phyloP scores from a whole-genome alignment of 2,329 filamentous ascomycete genomes.

The Beauveria sp. region DNA sequence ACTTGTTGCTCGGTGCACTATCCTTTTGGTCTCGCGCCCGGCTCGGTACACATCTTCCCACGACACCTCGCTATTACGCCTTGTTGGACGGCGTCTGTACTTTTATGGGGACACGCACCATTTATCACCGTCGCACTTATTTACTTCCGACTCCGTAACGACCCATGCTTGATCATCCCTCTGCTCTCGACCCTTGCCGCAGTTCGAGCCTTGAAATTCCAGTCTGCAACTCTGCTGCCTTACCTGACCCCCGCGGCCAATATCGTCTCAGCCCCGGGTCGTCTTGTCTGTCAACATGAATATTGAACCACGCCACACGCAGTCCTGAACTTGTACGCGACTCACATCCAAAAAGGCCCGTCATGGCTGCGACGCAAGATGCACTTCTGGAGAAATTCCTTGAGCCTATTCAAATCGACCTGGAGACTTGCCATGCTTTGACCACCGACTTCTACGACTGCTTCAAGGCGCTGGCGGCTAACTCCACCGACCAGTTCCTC shows the following conservation, averaged over 20 bases:
- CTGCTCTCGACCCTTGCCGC: not conserved
- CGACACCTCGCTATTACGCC: not conserved
- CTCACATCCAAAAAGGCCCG: not conserved
- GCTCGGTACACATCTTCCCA: not conserved
- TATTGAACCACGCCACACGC: not conserved
- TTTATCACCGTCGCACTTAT: constrained; percentile 2
- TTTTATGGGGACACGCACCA: constrained; percentile 9
- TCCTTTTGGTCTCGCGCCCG: not conserved
- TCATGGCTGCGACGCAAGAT: constrained; percentile 18
- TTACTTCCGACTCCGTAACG: not conserved
- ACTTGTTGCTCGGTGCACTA: not conserved
- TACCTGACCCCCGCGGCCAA: not conserved
- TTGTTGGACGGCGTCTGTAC: not conserved
- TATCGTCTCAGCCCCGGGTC: not conserved
- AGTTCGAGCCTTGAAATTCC: not conserved
- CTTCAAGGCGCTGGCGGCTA: constrained; percentile 43
- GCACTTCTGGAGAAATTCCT: constrained; percentile 37
- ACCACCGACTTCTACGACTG: constrained; percentile 38
- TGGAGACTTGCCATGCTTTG: constrained; percentile 36
- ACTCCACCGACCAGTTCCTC: constrained; percentile 49
- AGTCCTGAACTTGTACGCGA: constrained; percentile 5
- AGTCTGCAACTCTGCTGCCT: not conserved
- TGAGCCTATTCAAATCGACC: constrained; percentile 41
- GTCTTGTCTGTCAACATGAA: not conserved
- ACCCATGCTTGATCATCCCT: not conserved